These are phyloP conservation scores for Dioszegia crocea DNA, from an alignment of 768 basidiomycete species.

Conservation along the genomic window DNA sequence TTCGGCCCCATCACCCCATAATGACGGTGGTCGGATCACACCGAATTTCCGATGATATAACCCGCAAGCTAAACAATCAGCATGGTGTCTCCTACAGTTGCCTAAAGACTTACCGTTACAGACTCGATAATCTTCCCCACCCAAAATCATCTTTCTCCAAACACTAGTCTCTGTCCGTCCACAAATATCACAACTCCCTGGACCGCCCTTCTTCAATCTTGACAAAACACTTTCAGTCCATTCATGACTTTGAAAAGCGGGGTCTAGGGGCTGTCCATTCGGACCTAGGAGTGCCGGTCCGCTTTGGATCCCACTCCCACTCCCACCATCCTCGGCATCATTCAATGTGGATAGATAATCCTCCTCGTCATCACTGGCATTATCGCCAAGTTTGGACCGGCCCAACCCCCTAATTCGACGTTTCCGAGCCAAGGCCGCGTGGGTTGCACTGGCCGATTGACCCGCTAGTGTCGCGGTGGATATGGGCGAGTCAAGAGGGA, in stretches of 20 bases:
- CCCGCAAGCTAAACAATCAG: conserved; percentile 30
- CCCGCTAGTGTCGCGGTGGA: neutral
- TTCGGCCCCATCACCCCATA: conserved; percentile 40
- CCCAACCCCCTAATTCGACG: too few species aligned
- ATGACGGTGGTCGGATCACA: conserved; percentile 35
- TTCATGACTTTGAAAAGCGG: neutral
- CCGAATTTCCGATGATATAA: conserved; percentile 40
- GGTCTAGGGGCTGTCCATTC: neutral
- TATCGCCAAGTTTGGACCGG: too few species aligned
- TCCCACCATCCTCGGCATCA: neutral
- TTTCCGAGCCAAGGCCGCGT: too few species aligned
- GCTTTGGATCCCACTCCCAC: neutral
- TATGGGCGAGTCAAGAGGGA: conserved; percentile 9
- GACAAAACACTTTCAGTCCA: conserved; percentile 17
- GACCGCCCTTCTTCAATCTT: conserved; percentile 29
- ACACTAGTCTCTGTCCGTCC: conserved; percentile 35
- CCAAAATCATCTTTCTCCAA: conserved; percentile 36
- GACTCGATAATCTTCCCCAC: conserved; percentile 25
- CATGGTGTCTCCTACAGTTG: neutral
- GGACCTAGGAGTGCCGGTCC: neutral
- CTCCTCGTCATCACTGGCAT: too few species aligned
- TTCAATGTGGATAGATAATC: too few species aligned
- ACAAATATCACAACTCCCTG: conserved; percentile 45
- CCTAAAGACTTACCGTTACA: conserved; percentile 35
- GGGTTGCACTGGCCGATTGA: neutral